Percentiles rank a stretch among this genome's conserved stretches.
phyloP scores from a whole-genome alignment of 2,329 filamentous ascomycete genomes.

The Epichloe aotearoae region DNA sequence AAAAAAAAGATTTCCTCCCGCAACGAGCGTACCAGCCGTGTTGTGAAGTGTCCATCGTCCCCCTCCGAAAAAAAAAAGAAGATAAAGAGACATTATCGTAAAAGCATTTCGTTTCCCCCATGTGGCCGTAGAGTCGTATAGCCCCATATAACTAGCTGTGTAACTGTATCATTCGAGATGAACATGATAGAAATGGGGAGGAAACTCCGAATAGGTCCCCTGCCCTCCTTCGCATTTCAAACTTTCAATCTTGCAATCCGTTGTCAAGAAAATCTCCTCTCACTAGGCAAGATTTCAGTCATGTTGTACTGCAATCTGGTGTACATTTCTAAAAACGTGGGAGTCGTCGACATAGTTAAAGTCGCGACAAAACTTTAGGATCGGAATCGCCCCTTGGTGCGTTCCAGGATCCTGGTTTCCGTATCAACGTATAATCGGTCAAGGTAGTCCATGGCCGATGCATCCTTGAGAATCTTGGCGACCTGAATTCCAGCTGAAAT shows the following conservation, averaged over 20 bases:
- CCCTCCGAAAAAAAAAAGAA: neutral
- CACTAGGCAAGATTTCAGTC: neutral
- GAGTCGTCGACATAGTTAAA: neutral
- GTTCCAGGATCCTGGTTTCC: constrained; percentile 64
- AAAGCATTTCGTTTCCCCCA: constrained; percentile 1
- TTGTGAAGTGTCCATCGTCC: neutral
- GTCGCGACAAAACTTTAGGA: constrained; percentile 12
- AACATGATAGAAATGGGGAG: neutral
- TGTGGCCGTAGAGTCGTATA: constrained; percentile 1
- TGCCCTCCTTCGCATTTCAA: neutral
- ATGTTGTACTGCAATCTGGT: neutral
- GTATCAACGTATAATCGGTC: constrained; percentile 73
- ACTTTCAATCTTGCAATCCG: neutral
- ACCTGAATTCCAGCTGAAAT: constrained; percentile 81
- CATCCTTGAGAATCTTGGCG: constrained; percentile 75
- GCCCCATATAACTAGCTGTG: neutral
- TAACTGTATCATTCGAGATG: neutral
- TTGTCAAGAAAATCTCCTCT: neutral
- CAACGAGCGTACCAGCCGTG: constrained; percentile 4
- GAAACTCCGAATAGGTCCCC: neutral
- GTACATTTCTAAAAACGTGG: constrained; percentile 9
- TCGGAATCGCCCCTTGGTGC: constrained; percentile 27
- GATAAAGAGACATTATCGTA: constrained; percentile 6
- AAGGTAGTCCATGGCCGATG: constrained; percentile 68
- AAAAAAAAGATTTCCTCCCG: neutral